Evolutionary conservation across 2,329 filamentous ascomycete species (phyloP).

Genomic region (Trichocomaceae sp.): DNA sequence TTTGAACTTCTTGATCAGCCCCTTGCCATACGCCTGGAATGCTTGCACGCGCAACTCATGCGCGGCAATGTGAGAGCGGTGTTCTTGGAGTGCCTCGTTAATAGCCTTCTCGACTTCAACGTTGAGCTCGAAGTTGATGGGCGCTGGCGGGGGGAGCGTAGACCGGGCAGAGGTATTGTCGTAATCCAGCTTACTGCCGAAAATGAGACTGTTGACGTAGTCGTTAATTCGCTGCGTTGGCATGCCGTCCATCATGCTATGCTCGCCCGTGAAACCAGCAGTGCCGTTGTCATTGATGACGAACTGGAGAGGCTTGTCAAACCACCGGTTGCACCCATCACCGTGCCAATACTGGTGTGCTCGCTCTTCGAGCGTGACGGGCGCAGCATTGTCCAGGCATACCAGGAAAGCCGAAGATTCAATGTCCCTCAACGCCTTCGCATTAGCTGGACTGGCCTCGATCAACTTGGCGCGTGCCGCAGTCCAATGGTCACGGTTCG

Average conservation of each 20-base stretch:
- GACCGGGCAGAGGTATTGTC: constrained; percentile 71
- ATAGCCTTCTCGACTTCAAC: constrained; percentile 70
- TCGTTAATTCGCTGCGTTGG: constrained; percentile 95
- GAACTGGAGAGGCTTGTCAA: constrained; percentile 96
- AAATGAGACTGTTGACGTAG: constrained; percentile 84
- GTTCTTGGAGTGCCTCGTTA: constrained; percentile 69
- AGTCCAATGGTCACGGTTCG: constrained; percentile 91
- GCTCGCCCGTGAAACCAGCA: constrained; percentile 94
- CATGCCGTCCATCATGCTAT: constrained; percentile 99
- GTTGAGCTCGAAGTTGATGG: constrained; percentile 71
- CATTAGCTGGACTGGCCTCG: constrained; percentile 70
- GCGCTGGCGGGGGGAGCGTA: constrained; percentile 71
- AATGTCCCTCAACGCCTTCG: constrained; percentile 67
- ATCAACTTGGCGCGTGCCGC: constrained; percentile 73
- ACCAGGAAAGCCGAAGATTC: constrained; percentile 86
- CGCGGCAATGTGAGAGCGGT: constrained; percentile 70
- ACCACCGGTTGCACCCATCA: constrained; percentile 93
- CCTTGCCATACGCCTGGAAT: constrained; percentile 97
- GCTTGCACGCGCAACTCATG: constrained; percentile 92
- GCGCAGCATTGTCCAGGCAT: constrained; percentile 85
- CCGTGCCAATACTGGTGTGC: constrained; percentile 98
- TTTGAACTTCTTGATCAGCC: constrained; percentile 98
- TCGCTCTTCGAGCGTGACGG: constrained; percentile 91
- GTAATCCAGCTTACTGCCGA: constrained; percentile 90
- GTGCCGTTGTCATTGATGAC: constrained; percentile 98